Percentiles rank a stretch among this genome's conserved stretches.
Evolutionary conservation across 225 moss, liverwort and hornwort species (phyloP).

Genomic region (Lunularia cruciata): DNA sequence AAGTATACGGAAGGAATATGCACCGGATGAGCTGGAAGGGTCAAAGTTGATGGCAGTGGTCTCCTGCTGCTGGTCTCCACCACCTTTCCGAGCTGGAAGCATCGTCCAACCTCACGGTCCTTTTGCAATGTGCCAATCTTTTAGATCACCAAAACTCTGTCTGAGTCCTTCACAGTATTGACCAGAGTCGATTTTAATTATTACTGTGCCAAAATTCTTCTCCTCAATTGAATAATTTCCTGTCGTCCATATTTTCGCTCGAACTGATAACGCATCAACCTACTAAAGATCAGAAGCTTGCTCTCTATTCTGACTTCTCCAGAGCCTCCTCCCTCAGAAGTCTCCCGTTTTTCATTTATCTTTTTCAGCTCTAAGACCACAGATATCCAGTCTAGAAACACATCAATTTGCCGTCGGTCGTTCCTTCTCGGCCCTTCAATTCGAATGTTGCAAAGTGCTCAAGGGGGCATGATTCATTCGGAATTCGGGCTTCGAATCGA

Average conservation of each 20-base stretch:
- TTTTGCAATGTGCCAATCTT: background rate
- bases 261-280: too few species aligned
- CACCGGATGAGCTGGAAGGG: conserved; percentile 17
- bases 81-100: background rate
- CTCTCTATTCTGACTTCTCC: too few species aligned
- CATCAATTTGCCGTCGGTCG: too few species aligned
- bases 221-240: background rate
- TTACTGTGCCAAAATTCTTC: background rate
- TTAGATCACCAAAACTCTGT: background rate
- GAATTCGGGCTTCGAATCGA: too few species aligned
- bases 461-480: too few species aligned
- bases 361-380: too few species aligned
- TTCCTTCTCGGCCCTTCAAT: too few species aligned
- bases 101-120: background rate
- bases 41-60: conserved; percentile 2
- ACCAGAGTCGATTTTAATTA: background rate
- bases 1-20: background rate
- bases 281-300: too few species aligned
- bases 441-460: too few species aligned
- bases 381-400: too few species aligned
- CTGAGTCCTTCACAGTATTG: background rate
- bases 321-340: too few species aligned
- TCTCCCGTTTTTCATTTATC: too few species aligned
- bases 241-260: background rate
- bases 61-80: background rate